Conservation (phyloP, 345 rosid genomes). For the Syzygium grande region DNA sequence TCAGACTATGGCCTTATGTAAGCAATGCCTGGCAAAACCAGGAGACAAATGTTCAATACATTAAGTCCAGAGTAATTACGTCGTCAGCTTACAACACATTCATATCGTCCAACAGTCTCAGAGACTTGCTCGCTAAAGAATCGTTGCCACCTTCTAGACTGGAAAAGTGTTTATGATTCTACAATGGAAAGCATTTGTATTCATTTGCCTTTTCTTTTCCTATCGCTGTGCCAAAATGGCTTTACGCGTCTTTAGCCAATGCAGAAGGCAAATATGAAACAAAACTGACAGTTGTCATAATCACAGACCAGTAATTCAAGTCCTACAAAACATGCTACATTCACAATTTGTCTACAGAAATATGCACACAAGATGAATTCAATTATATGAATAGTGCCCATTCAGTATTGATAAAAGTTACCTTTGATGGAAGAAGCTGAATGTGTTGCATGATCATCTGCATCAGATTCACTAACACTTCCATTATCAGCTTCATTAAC, state of each 20-base stretch:
- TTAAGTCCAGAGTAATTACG: not conserved
- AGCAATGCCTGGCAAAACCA: not conserved
- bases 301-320: not conserved
- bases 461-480: slow-evolving; percentile 15
- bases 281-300: not conserved
- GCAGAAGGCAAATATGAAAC: not conserved
- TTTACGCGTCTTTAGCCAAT: not conserved
- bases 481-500: slow-evolving; percentile 21
- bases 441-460: slow-evolving; percentile 21
- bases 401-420: slow-evolving; percentile 9
- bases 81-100: not conserved
- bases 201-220: not conserved
- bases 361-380: not conserved
- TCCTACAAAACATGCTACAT: not conserved
- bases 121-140: not conserved
- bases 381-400: not conserved
- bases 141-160: not conserved
- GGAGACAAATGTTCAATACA: not conserved
- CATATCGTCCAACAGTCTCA: not conserved
- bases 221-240: not conserved
- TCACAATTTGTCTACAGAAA: not conserved
- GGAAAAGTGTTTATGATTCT: not conserved
- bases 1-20: not conserved
- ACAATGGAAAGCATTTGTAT: not conserved
- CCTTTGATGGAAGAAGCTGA: slow-evolving; percentile 33